phyloP scores from a whole-genome alignment of 495 filamentous ascomycete species.

The Penicillium dipodomyicola region DNA sequence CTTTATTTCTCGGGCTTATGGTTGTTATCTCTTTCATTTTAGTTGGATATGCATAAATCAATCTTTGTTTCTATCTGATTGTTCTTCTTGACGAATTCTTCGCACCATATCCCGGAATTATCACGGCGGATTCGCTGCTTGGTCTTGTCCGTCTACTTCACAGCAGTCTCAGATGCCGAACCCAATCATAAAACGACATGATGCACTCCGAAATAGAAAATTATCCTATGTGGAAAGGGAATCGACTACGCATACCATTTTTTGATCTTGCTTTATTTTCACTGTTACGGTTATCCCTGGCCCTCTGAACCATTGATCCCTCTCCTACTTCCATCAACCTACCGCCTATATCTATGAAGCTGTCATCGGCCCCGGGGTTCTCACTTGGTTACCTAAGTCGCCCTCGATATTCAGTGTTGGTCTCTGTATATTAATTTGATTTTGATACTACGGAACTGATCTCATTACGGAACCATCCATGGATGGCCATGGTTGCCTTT shows the following conservation, averaged over 20 bases:
- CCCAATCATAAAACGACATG: not conserved
- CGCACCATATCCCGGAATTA: not conserved
- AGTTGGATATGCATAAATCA: not conserved
- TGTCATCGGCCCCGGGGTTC: not conserved
- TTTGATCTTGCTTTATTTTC: not conserved
- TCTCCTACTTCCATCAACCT: not conserved
- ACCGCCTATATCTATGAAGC: not conserved
- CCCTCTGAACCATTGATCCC: not conserved
- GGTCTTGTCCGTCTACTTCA: not conserved
- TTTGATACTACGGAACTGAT: too few species aligned
- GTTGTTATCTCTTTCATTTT: not conserved
- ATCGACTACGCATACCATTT: not conserved
- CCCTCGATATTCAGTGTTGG: too few species aligned
- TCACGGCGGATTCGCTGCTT: not conserved
- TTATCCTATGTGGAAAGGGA: not conserved
- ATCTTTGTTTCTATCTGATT: not conserved
- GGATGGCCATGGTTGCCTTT: too few species aligned
- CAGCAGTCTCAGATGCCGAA: not conserved
- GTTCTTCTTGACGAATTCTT: not conserved
- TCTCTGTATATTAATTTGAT: too few species aligned
- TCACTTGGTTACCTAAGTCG: not conserved
- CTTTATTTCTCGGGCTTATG: not conserved
- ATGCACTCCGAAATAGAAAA: not conserved
- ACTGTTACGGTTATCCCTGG: not conserved
- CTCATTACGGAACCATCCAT: too few species aligned